Evolutionary conservation across 1,284 basidiomycete genomes (phyloP).

Genomic region (Cryptococcus sp.): DNA sequence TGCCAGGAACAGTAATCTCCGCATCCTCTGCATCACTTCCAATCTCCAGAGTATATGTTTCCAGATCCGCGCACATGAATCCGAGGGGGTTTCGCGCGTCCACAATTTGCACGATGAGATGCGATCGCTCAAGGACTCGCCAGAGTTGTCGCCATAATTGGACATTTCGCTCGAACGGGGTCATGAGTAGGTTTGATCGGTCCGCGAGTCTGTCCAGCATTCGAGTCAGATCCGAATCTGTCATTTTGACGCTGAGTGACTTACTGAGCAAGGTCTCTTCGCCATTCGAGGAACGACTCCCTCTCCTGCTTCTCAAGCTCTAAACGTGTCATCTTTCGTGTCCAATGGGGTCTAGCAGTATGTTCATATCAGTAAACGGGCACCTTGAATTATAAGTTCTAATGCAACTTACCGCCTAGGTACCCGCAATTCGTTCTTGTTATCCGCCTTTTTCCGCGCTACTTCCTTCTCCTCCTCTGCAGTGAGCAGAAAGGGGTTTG

Average conservation of each 20-base stretch:
- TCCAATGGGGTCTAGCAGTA: slow-evolving; percentile 71
- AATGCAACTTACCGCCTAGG: slow-evolving; percentile 61
- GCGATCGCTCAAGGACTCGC: slow-evolving; percentile 91
- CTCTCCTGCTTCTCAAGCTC: slow-evolving; percentile 86
- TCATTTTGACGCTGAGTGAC: slow-evolving; percentile 54
- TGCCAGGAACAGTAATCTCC: slow-evolving; percentile 65
- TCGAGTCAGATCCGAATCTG: slow-evolving; percentile 3
- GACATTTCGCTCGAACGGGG: slow-evolving; percentile 92
- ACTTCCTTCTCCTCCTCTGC: slow-evolving; percentile 80
- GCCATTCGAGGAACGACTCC: slow-evolving; percentile 85
- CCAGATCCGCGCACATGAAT: slow-evolving; percentile 90
- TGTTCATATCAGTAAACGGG: slow-evolving; percentile 2
- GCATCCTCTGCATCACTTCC: slow-evolving; percentile 71
- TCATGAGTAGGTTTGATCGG: slow-evolving; percentile 68
- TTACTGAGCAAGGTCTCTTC: slow-evolving; percentile 83
- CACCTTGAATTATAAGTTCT: not conserved
- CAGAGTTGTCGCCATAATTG: slow-evolving; percentile 97
- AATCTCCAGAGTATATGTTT: slow-evolving; percentile 80
- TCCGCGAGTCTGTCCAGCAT: slow-evolving; percentile 43
- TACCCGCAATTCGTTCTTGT: slow-evolving; percentile 72
- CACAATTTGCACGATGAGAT: slow-evolving; percentile 91
- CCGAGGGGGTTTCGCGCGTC: slow-evolving; percentile 89
- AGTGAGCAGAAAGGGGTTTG: slow-evolving; percentile 86
- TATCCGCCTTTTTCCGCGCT: slow-evolving; percentile 68
- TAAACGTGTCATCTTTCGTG: slow-evolving; percentile 68